Evolutionary conservation across 345 rosid genomes (phyloP).

Genomic region (Cardiospermum halicacabum): DNA sequence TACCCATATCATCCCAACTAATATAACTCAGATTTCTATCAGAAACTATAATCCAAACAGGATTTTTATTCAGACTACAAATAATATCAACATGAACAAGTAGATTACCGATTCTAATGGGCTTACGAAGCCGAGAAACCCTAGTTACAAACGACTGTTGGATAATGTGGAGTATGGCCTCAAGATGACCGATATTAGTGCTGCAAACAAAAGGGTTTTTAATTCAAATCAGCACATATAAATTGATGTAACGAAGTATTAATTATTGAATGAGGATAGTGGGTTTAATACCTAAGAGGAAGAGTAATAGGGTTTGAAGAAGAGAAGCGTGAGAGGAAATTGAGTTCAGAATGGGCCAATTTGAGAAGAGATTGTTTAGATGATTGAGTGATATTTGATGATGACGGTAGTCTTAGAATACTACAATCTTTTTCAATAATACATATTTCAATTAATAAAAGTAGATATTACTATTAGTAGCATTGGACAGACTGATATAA

Average conservation of each 20-base stretch:
- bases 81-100: conserved; percentile 64
- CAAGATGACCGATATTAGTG: conserved; percentile 73
- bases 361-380: conserved; percentile 66
- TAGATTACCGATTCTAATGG: conserved; percentile 21
- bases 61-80: conserved; percentile 49
- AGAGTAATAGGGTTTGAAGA: conserved; percentile 17
- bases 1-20: conserved; percentile 33
- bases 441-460: no score
- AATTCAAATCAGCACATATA: no score
- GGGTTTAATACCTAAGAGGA: conserved; percentile 44
- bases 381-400: conserved; percentile 29
- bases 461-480: no score
- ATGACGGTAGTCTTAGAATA: conserved; percentile 35
- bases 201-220: conserved; percentile 31
- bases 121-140: conserved; percentile 84
- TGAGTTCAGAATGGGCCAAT: conserved; percentile 67
- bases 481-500: no score
- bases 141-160: conserved; percentile 52
- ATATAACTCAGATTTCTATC: conserved; percentile 74
- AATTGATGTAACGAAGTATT: no score
- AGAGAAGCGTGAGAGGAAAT: conserved; percentile 52
- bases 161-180: conserved; percentile 59
- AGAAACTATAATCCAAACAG: conserved; percentile 83
- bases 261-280: background rate
- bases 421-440: no score